Conservation (phyloP, 106 monocot species). For the Dactylorhiza incarnata region DNA sequence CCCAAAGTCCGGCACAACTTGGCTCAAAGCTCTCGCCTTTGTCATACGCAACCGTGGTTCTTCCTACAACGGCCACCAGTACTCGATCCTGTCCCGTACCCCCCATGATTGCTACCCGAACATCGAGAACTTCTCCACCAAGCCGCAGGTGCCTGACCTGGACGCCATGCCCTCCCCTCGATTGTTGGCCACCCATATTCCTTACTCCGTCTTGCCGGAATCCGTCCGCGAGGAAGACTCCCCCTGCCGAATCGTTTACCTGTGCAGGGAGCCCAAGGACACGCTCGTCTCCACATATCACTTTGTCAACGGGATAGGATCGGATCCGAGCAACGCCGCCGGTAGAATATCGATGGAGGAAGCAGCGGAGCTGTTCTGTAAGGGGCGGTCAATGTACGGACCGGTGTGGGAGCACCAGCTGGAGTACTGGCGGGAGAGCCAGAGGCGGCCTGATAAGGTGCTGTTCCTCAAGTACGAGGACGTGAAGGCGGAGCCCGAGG, state of each 20-base stretch:
- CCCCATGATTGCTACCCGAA: slow-evolving; percentile 7
- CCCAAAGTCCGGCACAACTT: slow-evolving; percentile 10
- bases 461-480: slow-evolving; percentile 27
- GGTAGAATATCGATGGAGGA: slow-evolving; percentile 2
- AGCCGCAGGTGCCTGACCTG: background rate
- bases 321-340: background rate
- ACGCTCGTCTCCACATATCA: slow-evolving; percentile 25
- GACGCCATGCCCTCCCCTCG: slow-evolving; percentile 10
- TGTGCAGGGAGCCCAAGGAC: slow-evolving; percentile 36
- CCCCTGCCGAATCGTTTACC: slow-evolving; percentile 30
- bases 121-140: background rate
- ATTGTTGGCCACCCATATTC: background rate
- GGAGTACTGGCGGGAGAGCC: slow-evolving; percentile 20
- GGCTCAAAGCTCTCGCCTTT: slow-evolving; percentile 17
- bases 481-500: slow-evolving; percentile 9
- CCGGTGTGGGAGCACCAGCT: slow-evolving; percentile 23
- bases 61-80: background rate
- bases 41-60: background rate
- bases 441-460: background rate
- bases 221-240: slow-evolving; percentile 3
- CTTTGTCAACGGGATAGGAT: slow-evolving; percentile 10
- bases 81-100: slow-evolving; percentile 4
- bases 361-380: slow-evolving; percentile 1
- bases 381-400: background rate
- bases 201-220: slow-evolving; percentile 6